Conservation (phyloP, 169 alveolate genomes). For the Cryptosporidium ubiquitum region DNA sequence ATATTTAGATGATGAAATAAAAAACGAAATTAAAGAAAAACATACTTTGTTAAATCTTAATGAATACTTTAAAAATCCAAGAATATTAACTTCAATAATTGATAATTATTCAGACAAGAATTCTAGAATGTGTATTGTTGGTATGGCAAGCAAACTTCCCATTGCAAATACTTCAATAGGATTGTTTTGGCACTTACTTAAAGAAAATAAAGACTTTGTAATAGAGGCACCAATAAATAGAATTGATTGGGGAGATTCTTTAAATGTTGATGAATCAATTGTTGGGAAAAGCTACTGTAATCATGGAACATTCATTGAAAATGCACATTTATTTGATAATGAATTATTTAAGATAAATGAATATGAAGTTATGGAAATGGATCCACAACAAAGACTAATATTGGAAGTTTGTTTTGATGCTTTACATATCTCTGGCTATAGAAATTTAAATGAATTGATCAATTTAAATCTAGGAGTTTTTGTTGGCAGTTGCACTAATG, state of each 20-base stretch:
- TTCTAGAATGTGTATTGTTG: constrained; percentile 70
- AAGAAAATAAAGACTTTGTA: constrained; percentile 75
- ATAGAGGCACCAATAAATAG: constrained; percentile 78
- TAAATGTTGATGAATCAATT: constrained; percentile 4
- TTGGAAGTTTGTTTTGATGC: constrained; percentile 81
- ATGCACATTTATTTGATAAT: constrained; percentile 75
- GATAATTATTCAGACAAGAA: neutral
- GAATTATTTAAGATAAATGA: constrained; percentile 47
- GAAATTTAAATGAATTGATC: constrained; percentile 14
- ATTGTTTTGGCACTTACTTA: constrained; percentile 74
- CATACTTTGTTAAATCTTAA: neutral
- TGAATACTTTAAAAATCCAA: constrained; percentile 17
- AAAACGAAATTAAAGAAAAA: neutral
- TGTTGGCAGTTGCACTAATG: constrained; percentile 79
- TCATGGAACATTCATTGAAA: constrained; percentile 76
- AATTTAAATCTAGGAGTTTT: constrained; percentile 78
- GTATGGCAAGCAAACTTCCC: constrained; percentile 79
- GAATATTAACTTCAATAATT: neutral
- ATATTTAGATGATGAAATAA: neutral
- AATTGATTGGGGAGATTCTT: constrained; percentile 44
- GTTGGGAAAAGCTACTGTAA: constrained; percentile 54
- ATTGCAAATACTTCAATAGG: constrained; percentile 51
- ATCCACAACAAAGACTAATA: constrained; percentile 84
- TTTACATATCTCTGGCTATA: constrained; percentile 73
- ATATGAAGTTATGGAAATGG: constrained; percentile 79